Conservation (phyloP, 805 yeast genomes). For the Huiozyma naganishii region DNA sequence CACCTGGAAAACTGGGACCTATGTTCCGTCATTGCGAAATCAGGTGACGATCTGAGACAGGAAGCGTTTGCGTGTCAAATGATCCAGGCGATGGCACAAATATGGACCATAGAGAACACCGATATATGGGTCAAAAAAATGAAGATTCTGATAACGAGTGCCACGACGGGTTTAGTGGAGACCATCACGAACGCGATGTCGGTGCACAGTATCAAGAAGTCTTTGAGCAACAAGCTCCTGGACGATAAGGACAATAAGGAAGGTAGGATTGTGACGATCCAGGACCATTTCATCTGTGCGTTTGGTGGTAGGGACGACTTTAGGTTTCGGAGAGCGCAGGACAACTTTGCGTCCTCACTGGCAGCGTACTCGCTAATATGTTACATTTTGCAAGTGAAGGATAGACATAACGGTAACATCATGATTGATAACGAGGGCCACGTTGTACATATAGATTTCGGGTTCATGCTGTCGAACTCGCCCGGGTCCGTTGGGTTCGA, state of each 20-base stretch:
- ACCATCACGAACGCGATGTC: constrained; percentile 93
- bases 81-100: constrained; percentile 73
- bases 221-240: constrained; percentile 66
- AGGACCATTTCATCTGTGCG: constrained; percentile 66
- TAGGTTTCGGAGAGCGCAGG: constrained; percentile 64
- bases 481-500: constrained; percentile 98
- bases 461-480: constrained; percentile 81
- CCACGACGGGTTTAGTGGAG: constrained; percentile 85
- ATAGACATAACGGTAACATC: constrained; percentile 93
- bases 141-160: constrained; percentile 86
- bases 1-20: constrained; percentile 88
- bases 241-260: constrained; percentile 53
- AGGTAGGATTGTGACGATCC: constrained; percentile 56
- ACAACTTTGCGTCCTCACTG: constrained; percentile 71
- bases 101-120: constrained; percentile 64
- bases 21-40: constrained; percentile 90
- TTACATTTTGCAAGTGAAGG: constrained; percentile 84
- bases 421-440: constrained; percentile 96
- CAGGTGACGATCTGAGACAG: constrained; percentile 91
- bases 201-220: constrained; percentile 87
- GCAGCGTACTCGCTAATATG: constrained; percentile 91
- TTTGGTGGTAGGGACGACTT: constrained; percentile 55
- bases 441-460: constrained; percentile 90
- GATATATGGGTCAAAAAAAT: constrained; percentile 87
- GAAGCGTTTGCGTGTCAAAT: constrained; percentile 97